These are phyloP conservation scores for Malus orientalis DNA, from an alignment of 306 rosid genomes.

Conservation along the genomic window DNA sequence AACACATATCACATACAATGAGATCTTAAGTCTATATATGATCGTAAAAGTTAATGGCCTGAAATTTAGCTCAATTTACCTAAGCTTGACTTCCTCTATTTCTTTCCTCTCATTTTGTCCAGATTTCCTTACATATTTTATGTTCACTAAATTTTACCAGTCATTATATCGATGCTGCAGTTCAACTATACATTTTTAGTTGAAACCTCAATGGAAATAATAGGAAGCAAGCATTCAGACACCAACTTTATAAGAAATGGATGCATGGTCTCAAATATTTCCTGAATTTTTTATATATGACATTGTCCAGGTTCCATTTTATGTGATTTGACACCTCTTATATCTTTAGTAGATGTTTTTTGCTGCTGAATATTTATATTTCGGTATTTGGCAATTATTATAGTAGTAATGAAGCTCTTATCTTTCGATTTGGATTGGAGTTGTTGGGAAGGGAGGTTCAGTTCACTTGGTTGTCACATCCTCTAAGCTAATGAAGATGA, in stretches of 20 bases:
- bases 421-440: not conserved
- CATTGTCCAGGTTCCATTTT: not conserved
- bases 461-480: not conserved
- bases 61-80: not conserved
- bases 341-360: not conserved
- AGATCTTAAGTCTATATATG: not conserved
- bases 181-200: not conserved
- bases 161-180: not conserved
- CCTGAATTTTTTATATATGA: not conserved
- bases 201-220: not conserved
- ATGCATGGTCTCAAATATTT: not conserved
- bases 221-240: not conserved
- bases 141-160: not conserved
- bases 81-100: not conserved
- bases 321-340: not conserved
- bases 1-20: not conserved
- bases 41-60: not conserved
- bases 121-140: not conserved
- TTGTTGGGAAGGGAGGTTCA: not conserved
- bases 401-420: not conserved
- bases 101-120: not conserved
- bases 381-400: not conserved
- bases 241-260: not conserved
- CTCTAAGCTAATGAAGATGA: not conserved
- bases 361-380: not conserved